Evolutionary conservation across 805 yeast genomes (phyloP).

Genomic region (Zygotorulaspora danielsina): DNA sequence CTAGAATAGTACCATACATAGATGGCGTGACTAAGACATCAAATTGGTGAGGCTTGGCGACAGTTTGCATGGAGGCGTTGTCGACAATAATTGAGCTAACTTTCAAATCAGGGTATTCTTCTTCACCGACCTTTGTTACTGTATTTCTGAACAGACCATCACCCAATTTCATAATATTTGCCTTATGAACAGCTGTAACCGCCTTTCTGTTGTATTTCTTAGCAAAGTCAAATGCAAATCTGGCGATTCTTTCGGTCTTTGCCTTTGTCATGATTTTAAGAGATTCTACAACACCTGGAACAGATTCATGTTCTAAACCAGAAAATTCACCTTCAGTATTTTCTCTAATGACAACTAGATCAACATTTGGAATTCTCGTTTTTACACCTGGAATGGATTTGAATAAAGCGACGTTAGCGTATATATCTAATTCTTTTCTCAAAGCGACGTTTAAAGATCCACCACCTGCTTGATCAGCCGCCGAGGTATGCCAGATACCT

Average conservation of each 20-base stretch:
- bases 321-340: conserved; percentile 99
- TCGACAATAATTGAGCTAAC: conserved; percentile 95
- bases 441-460: conserved; percentile 92
- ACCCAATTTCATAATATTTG: conserved; percentile 97
- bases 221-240: conserved; percentile 96
- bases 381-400: conserved; percentile 92
- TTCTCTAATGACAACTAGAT: conserved; percentile 93
- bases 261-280: conserved; percentile 89
- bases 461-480: conserved; percentile 64
- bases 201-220: conserved; percentile 82
- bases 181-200: conserved; percentile 97
- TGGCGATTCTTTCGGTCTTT: conserved; percentile 95
- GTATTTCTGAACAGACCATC: conserved; percentile 97
- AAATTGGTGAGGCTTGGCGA: conserved; percentile 95
- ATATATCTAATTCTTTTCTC: conserved; percentile 93
- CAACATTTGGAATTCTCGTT: conserved; percentile 82
- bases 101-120: conserved; percentile 77
- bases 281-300: conserved; percentile 96
- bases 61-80: conserved; percentile 99
- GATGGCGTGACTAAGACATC: conserved; percentile 97
- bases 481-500: conserved; percentile 92
- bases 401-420: conserved; percentile 90
- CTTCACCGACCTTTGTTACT: conserved; percentile 78
- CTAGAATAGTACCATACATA: conserved; percentile 94
- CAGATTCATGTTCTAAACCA: conserved; percentile 95